These are phyloP conservation scores for Fusarium buharicum DNA, from an alignment of 2,329 filamentous ascomycete genomes.

Conservation along the genomic window DNA sequence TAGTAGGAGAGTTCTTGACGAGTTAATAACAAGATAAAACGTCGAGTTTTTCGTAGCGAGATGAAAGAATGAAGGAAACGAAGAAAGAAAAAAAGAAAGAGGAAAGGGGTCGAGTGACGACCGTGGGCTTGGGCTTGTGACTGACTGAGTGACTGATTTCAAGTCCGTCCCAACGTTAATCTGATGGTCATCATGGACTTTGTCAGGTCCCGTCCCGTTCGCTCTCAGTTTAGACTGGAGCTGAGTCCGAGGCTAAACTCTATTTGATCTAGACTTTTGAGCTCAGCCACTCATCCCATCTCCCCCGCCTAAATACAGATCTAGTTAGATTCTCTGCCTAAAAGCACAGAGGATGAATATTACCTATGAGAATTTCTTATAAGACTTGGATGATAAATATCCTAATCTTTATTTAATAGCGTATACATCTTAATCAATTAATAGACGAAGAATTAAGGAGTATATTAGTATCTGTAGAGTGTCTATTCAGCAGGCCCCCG, in stretches of 20 bases:
- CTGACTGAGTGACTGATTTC: slow-evolving; percentile 24
- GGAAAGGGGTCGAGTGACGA: slow-evolving; percentile 14
- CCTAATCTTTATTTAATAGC: too few relatives aligned
- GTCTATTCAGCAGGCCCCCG: too few relatives aligned
- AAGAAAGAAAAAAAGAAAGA: slow-evolving; percentile 7
- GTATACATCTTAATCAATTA: too few relatives aligned
- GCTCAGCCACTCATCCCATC: slow-evolving; percentile 10
- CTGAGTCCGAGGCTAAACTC: slow-evolving; percentile 3
- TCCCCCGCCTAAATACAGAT: slow-evolving; percentile 1
- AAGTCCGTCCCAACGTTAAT: slow-evolving; percentile 5
- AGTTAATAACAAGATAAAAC: slow-evolving; percentile 11
- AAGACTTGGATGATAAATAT: too few relatives aligned
- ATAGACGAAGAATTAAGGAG: too few relatives aligned
- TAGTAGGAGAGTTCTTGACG: slow-evolving; percentile 15
- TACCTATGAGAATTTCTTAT: too few relatives aligned
- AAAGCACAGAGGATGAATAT: too few relatives aligned
- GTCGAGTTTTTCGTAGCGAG: slow-evolving; percentile 4
- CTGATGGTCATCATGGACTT: neutral
- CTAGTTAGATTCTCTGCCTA: neutral
- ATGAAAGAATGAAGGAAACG: slow-evolving; percentile 9
- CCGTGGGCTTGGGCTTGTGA: slow-evolving; percentile 23
- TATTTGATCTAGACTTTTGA: slow-evolving; percentile 16
- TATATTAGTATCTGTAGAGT: too few relatives aligned
- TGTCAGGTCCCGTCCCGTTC: too few relatives aligned
- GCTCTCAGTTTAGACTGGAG: slow-evolving; percentile 13